A percentile compares a stretch with the other conserved stretches of the same genome.
These are phyloP conservation scores for Corniculantispora saksenae DNA, from an alignment of 2,329 filamentous ascomycete species.

Conservation along the genomic window DNA sequence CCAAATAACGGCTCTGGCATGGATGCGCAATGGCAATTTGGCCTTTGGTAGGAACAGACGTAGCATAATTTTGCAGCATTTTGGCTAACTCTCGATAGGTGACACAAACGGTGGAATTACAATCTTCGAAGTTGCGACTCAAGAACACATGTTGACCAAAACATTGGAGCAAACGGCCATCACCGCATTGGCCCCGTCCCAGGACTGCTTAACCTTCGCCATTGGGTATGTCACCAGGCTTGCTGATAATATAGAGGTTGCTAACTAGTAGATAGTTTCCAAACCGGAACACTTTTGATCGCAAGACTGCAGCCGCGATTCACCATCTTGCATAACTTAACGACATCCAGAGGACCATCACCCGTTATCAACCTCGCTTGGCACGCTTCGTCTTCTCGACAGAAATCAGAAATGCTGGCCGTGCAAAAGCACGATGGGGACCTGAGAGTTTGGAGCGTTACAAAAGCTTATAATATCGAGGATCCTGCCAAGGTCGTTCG, in stretches of 20 bases:
- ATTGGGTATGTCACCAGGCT: conserved; percentile 69
- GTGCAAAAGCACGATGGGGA: conserved; percentile 91
- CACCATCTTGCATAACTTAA: conserved; percentile 90
- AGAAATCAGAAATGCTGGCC: conserved; percentile 97
- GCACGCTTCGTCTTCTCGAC: conserved; percentile 94
- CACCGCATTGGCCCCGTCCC: conserved; percentile 84
- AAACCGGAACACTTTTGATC: conserved; percentile 91
- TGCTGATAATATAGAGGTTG: background rate
- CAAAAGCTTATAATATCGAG: conserved; percentile 71
- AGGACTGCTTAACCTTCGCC: conserved; percentile 91
- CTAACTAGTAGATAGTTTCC: conserved; percentile 62
- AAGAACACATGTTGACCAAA: conserved; percentile 85
- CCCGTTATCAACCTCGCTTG: conserved; percentile 85
- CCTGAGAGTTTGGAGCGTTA: conserved; percentile 92
- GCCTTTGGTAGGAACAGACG: conserved; percentile 79
- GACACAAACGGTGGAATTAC: conserved; percentile 93
- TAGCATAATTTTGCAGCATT: background rate
- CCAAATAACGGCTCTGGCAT: conserved; percentile 73
- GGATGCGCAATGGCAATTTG: conserved; percentile 97
- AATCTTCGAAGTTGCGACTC: conserved; percentile 88
- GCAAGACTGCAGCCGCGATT: conserved; percentile 88
- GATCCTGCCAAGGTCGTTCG: conserved; percentile 87
- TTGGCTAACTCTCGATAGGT: conserved; percentile 52
- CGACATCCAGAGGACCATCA: conserved; percentile 79
- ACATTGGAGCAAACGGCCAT: conserved; percentile 92